Evolutionary conservation across 2,329 filamentous ascomycete genomes (phyloP).

Genomic region (Fusarium sp.): DNA sequence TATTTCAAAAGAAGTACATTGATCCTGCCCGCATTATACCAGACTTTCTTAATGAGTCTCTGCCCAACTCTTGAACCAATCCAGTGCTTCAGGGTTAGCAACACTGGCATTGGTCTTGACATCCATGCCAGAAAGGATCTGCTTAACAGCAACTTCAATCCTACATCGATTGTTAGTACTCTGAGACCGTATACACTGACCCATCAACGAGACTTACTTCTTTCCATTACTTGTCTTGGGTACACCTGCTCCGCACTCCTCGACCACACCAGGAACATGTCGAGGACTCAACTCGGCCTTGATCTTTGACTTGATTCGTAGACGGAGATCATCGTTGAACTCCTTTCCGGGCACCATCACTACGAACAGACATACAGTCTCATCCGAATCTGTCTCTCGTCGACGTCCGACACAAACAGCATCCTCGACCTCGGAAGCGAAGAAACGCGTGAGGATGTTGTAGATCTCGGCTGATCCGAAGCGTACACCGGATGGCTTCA

Average conservation of each 20-base stretch:
- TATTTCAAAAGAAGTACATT: background rate
- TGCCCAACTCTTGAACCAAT: slow-evolving; percentile 88
- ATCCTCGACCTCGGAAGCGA: slow-evolving; percentile 81
- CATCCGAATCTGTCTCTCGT: slow-evolving; percentile 77
- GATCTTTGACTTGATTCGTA: slow-evolving; percentile 74
- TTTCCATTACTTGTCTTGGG: slow-evolving; percentile 95
- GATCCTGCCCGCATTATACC: too few species aligned
- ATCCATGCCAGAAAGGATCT: slow-evolving; percentile 88
- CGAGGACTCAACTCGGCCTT: slow-evolving; percentile 84
- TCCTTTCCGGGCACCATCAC: slow-evolving; percentile 72
- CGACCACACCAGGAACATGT: slow-evolving; percentile 87
- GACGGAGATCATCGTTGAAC: slow-evolving; percentile 70
- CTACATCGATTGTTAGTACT: slow-evolving; percentile 53
- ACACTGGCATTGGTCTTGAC: slow-evolving; percentile 93
- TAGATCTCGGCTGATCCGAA: slow-evolving; percentile 98
- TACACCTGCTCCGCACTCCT: slow-evolving; percentile 82
- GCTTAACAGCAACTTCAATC: slow-evolving; percentile 95
- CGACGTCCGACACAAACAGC: slow-evolving; percentile 87
- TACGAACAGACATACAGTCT: slow-evolving; percentile 89
- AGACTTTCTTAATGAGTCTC: slow-evolving; percentile 55
- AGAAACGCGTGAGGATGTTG: slow-evolving; percentile 88
- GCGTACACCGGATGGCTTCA: slow-evolving; percentile 91
- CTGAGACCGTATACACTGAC: background rate
- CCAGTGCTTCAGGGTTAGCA: slow-evolving; percentile 87
- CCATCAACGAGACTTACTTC: slow-evolving; percentile 69